These are phyloP conservation scores for Blastocladiella britannica DNA, from an alignment of 192 early-diverging fungal species.

Conservation along the genomic window DNA sequence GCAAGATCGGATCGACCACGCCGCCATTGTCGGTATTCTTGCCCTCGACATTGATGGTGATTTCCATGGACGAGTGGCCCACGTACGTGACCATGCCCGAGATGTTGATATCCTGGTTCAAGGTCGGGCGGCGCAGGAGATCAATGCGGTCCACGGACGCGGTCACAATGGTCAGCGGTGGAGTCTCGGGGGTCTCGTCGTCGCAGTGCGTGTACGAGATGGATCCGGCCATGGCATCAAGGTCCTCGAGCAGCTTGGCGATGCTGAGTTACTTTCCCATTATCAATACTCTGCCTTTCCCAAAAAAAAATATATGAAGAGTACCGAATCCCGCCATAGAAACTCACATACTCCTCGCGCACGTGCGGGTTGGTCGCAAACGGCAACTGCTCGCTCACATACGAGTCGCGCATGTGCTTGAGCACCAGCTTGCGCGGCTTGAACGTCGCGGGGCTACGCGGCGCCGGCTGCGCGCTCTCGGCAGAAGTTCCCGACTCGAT, in stretches of 20 bases:
- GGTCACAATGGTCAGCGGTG: slow-evolving; percentile 57
- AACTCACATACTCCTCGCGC: slow-evolving; percentile 59
- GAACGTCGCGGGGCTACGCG: too few species aligned
- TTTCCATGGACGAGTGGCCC: slow-evolving; percentile 76
- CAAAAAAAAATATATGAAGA: not conserved
- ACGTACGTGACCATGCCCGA: slow-evolving; percentile 65
- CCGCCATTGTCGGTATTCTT: slow-evolving; percentile 11
- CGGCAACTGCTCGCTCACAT: slow-evolving; percentile 53
- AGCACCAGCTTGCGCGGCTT: slow-evolving; percentile 17
- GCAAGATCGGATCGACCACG: slow-evolving; percentile 33
- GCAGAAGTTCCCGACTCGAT: not conserved
- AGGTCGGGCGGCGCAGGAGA: slow-evolving; percentile 33
- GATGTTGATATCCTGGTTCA: slow-evolving; percentile 50
- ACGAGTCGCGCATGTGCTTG: slow-evolving; percentile 46
- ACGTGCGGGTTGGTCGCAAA: slow-evolving; percentile 53
- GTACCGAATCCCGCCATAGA: slow-evolving; percentile 43
- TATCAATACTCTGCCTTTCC: slow-evolving; percentile 61
- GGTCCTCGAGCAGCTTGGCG: slow-evolving; percentile 8
- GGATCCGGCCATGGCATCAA: slow-evolving; percentile 65
- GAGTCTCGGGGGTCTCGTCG: slow-evolving; percentile 10
- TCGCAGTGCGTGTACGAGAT: slow-evolving; percentile 58
- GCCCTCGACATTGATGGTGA: slow-evolving; percentile 42
- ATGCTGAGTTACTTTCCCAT: slow-evolving; percentile 5
- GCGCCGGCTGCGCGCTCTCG: not conserved
- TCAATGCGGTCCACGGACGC: slow-evolving; percentile 76